These are phyloP conservation scores for Apostasia shenzhenica DNA, from an alignment of 106 monocot genomes.

Conservation along the genomic window DNA sequence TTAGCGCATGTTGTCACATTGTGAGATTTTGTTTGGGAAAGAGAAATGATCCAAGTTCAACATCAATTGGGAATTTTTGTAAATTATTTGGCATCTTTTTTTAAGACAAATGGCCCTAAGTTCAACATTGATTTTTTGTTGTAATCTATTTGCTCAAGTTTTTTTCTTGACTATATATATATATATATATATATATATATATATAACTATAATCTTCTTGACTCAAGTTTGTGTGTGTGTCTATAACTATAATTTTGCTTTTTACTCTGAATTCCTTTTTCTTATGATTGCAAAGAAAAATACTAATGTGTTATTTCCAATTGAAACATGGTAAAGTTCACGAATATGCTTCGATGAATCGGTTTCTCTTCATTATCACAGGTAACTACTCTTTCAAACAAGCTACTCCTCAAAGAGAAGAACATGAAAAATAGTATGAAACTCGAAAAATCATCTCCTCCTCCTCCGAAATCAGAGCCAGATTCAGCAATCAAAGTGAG, in stretches of 20 bases:
- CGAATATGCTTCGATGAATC: background rate
- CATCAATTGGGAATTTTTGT: too few relatives aligned
- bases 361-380: slow-evolving; percentile 1
- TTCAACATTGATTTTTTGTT: too few relatives aligned
- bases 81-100: too few relatives aligned
- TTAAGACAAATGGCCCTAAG: too few relatives aligned
- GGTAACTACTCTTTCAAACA: slow-evolving; percentile 23
- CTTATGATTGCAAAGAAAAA: background rate
- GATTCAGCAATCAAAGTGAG: background rate
- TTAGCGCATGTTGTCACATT: too few relatives aligned
- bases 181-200: too few relatives aligned
- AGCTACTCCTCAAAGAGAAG: slow-evolving; percentile 22
- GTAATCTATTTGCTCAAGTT: too few relatives aligned
- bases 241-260: background rate
- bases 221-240: too few relatives aligned
- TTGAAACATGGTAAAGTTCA: background rate
- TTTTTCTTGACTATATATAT: too few relatives aligned
- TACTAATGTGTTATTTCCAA: background rate
- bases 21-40: too few relatives aligned
- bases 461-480: background rate
- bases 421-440: background rate
- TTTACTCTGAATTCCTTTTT: background rate
- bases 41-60: too few relatives aligned
- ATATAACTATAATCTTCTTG: too few relatives aligned
- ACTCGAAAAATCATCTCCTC: background rate